Base-by-base conservation (phyloP, 1,139 yeast genomes). In the Saccharomycopsis crataegensis region DNA sequence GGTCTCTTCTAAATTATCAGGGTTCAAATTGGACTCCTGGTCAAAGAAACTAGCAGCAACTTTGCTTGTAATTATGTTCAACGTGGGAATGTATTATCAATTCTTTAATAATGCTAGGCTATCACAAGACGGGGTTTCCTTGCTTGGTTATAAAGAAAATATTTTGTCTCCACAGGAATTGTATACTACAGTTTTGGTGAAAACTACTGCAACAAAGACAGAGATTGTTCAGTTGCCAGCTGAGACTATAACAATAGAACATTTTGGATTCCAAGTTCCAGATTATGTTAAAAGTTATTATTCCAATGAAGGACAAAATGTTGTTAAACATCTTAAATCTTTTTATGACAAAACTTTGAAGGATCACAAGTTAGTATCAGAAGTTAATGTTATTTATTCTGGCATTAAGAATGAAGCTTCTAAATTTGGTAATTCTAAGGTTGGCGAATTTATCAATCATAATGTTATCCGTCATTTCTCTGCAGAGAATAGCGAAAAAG, bases 171-270 rank as follows among this genome's bases (percentile, higher is more conserved):
- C 33, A 2, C 11, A 22, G 33, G 14, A 43, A 8, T 17, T 45
- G 3, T 44, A 42, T 40, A 38, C 54, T 7, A 43, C 55, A 9
- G 49, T 53, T 14, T 36, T 53, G 17, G n/a, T 52, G 14, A 12
- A 45, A 45, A 47, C 54, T 28, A 51, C 54, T 6, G 54, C 50
- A 6, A 53, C 56, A 11, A 32, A 11, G 9, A 45, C 48, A 7
- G 37, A 44, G 34, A 51, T 50, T 16, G 50, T 51, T 22, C n/a
- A 41, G 22, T 32, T 48, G 7, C 53, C 53, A 31, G 41, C 17
- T 3, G 50, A 50, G 40, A 50, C 53, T n/a, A 41, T 50, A 5
- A 50, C 53, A n/a, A 33, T 49, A 22, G 46, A 50, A 8, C 31
- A n/a, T 41, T 37, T 44, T 32, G 41, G 34, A 14, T 31, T 48